Conservation (phyloP, 768 basidiomycete genomes). For the Xerocomellus chrysenteron region DNA sequence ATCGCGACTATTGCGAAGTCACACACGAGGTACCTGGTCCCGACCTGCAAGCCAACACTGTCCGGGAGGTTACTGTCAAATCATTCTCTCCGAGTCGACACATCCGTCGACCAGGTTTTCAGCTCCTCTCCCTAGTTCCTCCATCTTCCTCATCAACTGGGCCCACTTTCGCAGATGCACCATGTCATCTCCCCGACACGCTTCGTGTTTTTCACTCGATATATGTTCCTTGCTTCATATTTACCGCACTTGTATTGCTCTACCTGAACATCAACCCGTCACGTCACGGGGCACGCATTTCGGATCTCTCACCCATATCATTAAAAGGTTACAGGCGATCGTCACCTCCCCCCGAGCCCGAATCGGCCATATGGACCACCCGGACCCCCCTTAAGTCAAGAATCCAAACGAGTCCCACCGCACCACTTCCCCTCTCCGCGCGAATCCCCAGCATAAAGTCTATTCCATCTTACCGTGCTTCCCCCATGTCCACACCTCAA, state of each 20-base stretch:
- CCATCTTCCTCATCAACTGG: constrained; percentile 29
- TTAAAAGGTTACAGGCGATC: constrained; percentile 26
- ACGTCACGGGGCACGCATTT: constrained; percentile 16
- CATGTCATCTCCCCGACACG: constrained; percentile 80
- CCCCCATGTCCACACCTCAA: constrained; percentile 37
- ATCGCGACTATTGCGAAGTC: constrained; percentile 89
- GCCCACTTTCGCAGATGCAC: constrained; percentile 57
- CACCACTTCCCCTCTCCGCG: constrained; percentile 37
- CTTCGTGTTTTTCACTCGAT: constrained; percentile 53
- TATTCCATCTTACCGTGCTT: constrained; percentile 41
- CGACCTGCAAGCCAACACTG: constrained; percentile 23
- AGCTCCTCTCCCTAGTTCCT: constrained; percentile 69
- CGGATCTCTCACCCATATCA: constrained; percentile 34
- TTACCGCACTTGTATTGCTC: constrained; percentile 51
- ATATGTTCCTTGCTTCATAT: constrained; percentile 62
- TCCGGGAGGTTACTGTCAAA: constrained; percentile 84
- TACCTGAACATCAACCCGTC: constrained; percentile 40
- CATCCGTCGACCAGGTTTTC: constrained; percentile 78
- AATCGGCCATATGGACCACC: constrained; percentile 38
- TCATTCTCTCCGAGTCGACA: constrained; percentile 78
- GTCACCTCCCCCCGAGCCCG: constrained; percentile 29
- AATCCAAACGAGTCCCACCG: constrained; percentile 40
- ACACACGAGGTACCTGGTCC: constrained; percentile 44
- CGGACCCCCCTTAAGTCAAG: constrained; percentile 45
- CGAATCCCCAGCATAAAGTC: constrained; percentile 39